Evolutionary conservation across 495 filamentous ascomycete genomes (phyloP).

Genomic region (Tuber brumale): DNA sequence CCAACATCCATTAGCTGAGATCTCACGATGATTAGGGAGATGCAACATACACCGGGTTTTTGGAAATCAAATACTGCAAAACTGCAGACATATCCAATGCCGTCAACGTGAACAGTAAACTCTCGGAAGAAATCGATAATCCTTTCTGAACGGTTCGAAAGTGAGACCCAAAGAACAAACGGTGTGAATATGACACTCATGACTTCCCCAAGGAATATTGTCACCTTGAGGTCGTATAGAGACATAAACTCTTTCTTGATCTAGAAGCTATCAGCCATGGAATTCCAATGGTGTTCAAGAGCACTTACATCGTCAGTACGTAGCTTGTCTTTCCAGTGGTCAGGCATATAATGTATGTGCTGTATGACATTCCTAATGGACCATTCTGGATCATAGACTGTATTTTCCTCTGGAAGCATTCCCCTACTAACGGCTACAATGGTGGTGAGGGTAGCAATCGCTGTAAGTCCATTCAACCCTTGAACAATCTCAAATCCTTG

Average conservation of each 20-base stretch:
- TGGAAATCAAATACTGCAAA: conserved; percentile 99
- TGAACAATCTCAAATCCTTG: conserved; percentile 82
- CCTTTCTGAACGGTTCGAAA: conserved; percentile 84
- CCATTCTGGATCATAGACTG: conserved; percentile 87
- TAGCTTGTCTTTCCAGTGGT: conserved; percentile 77
- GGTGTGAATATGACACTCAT: conserved; percentile 87
- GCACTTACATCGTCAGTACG: conserved; percentile 74
- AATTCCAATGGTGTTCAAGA: not conserved
- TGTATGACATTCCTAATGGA: conserved; percentile 80
- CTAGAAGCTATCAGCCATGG: conserved; percentile 16
- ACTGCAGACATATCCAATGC: conserved; percentile 88
- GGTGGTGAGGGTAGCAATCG: conserved; percentile 48
- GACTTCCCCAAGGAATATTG: conserved; percentile 89
- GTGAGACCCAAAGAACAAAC: conserved; percentile 76
- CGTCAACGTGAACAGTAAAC: conserved; percentile 94
- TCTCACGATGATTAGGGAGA: not conserved
- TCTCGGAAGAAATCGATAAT: conserved; percentile 97
- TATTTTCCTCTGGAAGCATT: conserved; percentile 73
- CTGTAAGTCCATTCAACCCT: conserved; percentile 68
- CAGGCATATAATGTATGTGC: conserved; percentile 83
- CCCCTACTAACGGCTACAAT: conserved; percentile 76
- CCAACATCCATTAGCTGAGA: not conserved
- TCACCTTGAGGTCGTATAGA: conserved; percentile 78
- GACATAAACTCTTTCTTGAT: conserved; percentile 73
- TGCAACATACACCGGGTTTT: conserved; percentile 49